phyloP scores from a whole-genome alignment of 257 asterid genomes.

The Plantago ovata region DNA sequence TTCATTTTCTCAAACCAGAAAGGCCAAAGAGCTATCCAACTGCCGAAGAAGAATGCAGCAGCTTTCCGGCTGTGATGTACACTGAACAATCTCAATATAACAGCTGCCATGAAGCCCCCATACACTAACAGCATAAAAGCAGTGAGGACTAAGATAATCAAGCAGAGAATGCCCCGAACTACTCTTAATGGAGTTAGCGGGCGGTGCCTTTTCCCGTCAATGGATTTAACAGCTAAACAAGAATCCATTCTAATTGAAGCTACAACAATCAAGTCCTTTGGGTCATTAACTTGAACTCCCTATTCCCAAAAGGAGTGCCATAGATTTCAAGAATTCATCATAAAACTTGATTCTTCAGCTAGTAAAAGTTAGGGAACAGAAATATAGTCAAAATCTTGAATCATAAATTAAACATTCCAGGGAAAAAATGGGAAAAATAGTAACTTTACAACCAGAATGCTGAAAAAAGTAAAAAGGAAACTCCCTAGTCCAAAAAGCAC shows the following conservation, averaged over 20 bases:
- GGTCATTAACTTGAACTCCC: too few relatives aligned
- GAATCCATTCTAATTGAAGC: conserved; percentile 27
- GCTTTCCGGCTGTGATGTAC: conserved; percentile 59
- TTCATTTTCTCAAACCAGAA: conserved; percentile 74
- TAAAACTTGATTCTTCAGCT: too few relatives aligned
- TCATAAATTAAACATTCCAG: too few relatives aligned
- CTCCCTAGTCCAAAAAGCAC: too few relatives aligned
- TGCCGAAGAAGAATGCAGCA: conserved; percentile 62
- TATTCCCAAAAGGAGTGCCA: too few relatives aligned
- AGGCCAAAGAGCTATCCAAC: conserved; percentile 93
- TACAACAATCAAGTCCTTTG: too few relatives aligned
- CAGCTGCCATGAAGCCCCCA: conserved; percentile 63
- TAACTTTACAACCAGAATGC: too few relatives aligned
- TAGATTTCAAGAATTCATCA: too few relatives aligned
- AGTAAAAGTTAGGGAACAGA: too few relatives aligned
- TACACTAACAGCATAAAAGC: conserved; percentile 72
- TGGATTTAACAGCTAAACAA: conserved; percentile 19
- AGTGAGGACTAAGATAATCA: conserved; percentile 47
- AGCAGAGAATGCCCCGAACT: conserved; percentile 61
- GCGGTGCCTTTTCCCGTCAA: conserved; percentile 40
- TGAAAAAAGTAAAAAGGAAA: too few relatives aligned
- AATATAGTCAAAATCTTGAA: too few relatives aligned
- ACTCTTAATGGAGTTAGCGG: conserved; percentile 49
- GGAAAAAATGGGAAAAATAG: too few relatives aligned
- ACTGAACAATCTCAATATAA: conserved; percentile 50